These are phyloP conservation scores for Cenchrus purpureus DNA, from an alignment of 176 grass and related monocot genomes.

Conservation along the genomic window DNA sequence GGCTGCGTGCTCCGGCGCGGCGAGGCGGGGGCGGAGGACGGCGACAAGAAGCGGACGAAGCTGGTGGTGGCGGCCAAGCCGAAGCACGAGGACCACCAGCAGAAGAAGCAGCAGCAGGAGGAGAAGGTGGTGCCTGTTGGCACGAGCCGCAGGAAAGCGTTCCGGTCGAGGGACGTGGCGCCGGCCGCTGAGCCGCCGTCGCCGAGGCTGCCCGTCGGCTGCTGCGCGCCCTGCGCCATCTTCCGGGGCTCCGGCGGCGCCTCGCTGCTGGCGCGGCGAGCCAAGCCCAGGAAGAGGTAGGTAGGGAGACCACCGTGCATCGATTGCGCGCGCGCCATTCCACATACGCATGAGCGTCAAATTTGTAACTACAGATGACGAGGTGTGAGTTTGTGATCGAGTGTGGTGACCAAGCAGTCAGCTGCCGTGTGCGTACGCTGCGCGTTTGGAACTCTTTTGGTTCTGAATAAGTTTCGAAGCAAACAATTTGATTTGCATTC, in stretches of 20 bases:
- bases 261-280: neutral
- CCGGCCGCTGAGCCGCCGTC: slow-evolving; percentile 58
- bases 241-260: slow-evolving; percentile 7
- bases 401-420: neutral
- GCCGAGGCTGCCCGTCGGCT: slow-evolving; percentile 53
- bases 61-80: neutral
- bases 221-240: slow-evolving; percentile 59
- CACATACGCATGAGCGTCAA: no score
- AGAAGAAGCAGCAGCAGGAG: neutral
- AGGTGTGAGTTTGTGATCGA: neutral
- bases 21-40: neutral
- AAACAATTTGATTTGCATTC: no score
- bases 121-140: neutral
- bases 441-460: no score
- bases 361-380: neutral
- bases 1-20: neutral
- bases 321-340: neutral
- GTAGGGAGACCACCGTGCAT: neutral
- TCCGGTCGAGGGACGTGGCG: slow-evolving; percentile 38
- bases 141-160: neutral
- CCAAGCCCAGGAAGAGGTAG: neutral
- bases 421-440: no score
- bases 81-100: neutral
- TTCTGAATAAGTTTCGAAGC: no score
- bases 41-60: slow-evolving; percentile 13